Conservation (phyloP, 208 protist species). For the Trypanosoma theileri region DNA sequence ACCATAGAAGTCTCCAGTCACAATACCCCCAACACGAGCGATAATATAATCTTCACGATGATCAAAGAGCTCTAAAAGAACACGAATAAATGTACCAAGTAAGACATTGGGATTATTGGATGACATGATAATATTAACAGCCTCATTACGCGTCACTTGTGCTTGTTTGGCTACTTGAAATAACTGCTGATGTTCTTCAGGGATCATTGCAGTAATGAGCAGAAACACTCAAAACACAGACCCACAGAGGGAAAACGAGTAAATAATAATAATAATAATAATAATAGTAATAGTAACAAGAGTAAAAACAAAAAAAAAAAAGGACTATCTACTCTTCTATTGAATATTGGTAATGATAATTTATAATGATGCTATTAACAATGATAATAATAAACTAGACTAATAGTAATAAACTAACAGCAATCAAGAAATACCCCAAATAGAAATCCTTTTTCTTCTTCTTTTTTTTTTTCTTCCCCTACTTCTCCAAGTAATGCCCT, state of each 20-base stretch:
- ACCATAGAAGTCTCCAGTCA: constrained; percentile 59
- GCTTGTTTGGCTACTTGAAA: constrained; percentile 54
- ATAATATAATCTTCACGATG: constrained; percentile 71
- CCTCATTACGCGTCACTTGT: constrained; percentile 73
- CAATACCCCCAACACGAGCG: constrained; percentile 44
- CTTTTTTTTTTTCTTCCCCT: no score
- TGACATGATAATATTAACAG: constrained; percentile 50
- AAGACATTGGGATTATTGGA: constrained; percentile 28
- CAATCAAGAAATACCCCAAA: no score
- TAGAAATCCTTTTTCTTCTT: no score
- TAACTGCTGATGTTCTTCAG: constrained; percentile 46
- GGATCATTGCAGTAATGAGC: constrained; percentile 36
- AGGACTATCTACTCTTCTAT: no score
- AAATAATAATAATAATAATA: no score
- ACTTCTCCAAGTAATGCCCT: no score
- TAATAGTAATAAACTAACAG: no score
- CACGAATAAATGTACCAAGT: constrained; percentile 64
- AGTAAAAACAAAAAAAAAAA: background rate
- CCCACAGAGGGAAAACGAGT: background rate
- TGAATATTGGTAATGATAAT: no score
- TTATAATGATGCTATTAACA: no score
- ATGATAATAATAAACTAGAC: no score
- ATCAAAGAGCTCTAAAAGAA: constrained; percentile 64
- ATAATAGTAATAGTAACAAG: constrained; percentile 2
- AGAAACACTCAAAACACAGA: constrained; percentile 20